A percentile compares a stretch with the other conserved stretches of the same genome.
phyloP scores from a whole-genome alignment of 768 basidiomycete species.

The Porphyrellus cyaneotinctus region DNA sequence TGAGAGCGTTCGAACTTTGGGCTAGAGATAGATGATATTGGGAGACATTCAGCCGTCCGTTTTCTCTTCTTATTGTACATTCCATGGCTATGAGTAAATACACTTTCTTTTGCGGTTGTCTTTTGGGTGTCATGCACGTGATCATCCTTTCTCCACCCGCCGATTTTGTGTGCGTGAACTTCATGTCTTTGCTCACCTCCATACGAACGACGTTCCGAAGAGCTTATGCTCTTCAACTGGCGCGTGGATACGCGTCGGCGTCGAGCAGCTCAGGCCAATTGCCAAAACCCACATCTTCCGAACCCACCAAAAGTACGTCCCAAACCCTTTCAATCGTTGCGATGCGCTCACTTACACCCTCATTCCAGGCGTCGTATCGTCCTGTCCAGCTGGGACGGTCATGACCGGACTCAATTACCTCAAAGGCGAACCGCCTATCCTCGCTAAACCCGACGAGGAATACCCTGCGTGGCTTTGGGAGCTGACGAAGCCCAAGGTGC shows the following conservation, averaged over 20 bases:
- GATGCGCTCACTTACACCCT: background rate
- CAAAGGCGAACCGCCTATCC: constrained; percentile 73
- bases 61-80: constrained; percentile 18
- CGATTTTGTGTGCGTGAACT: constrained; percentile 1
- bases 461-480: constrained; percentile 93
- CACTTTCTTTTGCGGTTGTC: no score
- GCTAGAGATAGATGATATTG: constrained; percentile 14
- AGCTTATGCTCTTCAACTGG: constrained; percentile 2
- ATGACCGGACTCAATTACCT: constrained; percentile 80
- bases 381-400: constrained; percentile 68
- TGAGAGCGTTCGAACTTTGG: background rate
- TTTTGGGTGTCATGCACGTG: no score
- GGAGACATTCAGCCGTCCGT: constrained; percentile 2
- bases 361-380: constrained; percentile 38
- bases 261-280: constrained; percentile 3
- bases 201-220: constrained; percentile 13
- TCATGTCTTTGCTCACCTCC: constrained; percentile 17
- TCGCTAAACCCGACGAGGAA: constrained; percentile 74
- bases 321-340: background rate
- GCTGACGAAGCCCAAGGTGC: constrained; percentile 54
- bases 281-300: constrained; percentile 4
- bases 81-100: no score
- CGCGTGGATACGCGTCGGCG: constrained; percentile 15
- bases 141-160: no score
- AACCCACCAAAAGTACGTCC: constrained; percentile 20